Evolutionary conservation across 345 rosid species (phyloP).

Genomic region (Eutrema yunnanense): DNA sequence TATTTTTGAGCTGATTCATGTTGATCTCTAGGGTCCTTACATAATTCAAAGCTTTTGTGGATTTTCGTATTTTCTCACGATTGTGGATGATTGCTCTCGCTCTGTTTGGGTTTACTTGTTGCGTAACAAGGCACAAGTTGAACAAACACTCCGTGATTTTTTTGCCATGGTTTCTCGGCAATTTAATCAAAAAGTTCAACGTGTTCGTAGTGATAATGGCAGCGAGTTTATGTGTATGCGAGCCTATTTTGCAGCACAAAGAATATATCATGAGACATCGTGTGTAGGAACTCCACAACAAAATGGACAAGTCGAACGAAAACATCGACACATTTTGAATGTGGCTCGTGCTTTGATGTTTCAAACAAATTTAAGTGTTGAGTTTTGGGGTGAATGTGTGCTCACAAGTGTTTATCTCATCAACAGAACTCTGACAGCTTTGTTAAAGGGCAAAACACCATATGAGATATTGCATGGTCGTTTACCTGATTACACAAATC

Average conservation of each 20-base stretch:
- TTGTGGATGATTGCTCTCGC: background rate
- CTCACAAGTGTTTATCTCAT: too few species aligned
- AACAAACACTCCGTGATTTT: background rate
- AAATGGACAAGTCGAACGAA: background rate
- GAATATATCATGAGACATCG: too few species aligned
- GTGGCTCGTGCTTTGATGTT: background rate
- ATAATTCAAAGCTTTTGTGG: too few species aligned
- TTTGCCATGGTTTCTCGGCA: background rate
- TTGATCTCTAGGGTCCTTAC: too few species aligned
- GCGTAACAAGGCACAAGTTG: background rate
- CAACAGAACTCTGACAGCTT: background rate
- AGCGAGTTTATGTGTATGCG: too few species aligned
- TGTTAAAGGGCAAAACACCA: background rate
- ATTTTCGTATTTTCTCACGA: too few species aligned
- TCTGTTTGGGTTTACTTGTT: background rate
- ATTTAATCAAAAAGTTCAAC: too few species aligned
- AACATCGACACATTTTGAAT: background rate
- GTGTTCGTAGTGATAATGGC: too few species aligned
- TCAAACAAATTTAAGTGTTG: too few species aligned
- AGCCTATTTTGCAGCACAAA: too few species aligned
- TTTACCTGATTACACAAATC: background rate
- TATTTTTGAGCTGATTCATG: too few species aligned
- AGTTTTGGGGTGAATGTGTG: too few species aligned
- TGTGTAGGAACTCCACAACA: background rate
- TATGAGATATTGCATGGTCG: background rate